Evolutionary conservation across 805 yeast species (phyloP).

Genomic region (Candida arabinofermentans): DNA sequence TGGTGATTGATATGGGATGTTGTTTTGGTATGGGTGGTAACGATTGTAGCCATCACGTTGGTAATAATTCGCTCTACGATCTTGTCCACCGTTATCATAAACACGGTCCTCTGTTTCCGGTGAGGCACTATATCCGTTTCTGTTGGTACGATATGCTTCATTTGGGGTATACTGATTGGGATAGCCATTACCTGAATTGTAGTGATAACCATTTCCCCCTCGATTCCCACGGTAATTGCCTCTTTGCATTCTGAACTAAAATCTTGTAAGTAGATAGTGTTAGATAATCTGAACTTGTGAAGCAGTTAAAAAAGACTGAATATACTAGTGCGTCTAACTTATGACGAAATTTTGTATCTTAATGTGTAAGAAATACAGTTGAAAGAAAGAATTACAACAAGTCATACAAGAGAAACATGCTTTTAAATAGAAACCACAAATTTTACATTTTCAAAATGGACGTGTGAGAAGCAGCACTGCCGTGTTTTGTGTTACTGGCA

Average conservation of each 20-base stretch:
- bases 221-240: slow-evolving; percentile 1
- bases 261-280: neutral
- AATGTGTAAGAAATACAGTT: too few species aligned
- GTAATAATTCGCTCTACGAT: too few species aligned
- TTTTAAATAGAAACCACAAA: too few species aligned
- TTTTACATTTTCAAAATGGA: too few species aligned
- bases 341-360: too few species aligned
- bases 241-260: neutral
- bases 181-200: neutral
- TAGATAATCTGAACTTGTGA: neutral
- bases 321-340: neutral
- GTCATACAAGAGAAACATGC: too few species aligned
- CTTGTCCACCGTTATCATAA: too few species aligned
- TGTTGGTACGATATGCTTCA: too few species aligned
- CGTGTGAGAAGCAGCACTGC: too few species aligned
- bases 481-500: too few species aligned
- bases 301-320: neutral
- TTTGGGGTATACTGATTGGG: too few species aligned
- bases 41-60: neutral
- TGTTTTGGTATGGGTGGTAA: neutral
- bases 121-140: slow-evolving; percentile 33
- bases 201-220: neutral
- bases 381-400: too few species aligned
- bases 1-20: neutral
- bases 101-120: slow-evolving; percentile 52